Evolutionary conservation across 306 rosid genomes (phyloP).

Genomic region (Gastrolobium villosum): DNA sequence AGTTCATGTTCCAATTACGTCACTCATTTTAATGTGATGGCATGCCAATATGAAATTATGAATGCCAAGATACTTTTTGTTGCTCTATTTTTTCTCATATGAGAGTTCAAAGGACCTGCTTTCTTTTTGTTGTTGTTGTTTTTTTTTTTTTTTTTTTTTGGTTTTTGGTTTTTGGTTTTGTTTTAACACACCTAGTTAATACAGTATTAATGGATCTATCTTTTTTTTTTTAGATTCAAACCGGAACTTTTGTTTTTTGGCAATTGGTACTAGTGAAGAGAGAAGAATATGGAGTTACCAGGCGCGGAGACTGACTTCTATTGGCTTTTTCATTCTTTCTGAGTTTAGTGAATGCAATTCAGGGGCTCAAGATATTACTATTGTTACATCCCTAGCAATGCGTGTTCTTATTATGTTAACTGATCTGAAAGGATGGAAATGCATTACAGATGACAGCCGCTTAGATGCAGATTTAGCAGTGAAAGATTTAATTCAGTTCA

Average conservation of each 20-base stretch:
- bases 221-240: slow-evolving; percentile 60
- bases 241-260: slow-evolving; percentile 80
- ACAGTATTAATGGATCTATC: slow-evolving; percentile 38
- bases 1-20: slow-evolving; percentile 39
- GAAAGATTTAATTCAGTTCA: slow-evolving; percentile 71
- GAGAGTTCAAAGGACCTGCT: slow-evolving; percentile 21
- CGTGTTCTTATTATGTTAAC: slow-evolving; percentile 84
- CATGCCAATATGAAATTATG: slow-evolving; percentile 31
- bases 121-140: not conserved
- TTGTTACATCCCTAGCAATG: slow-evolving; percentile 77
- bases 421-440: slow-evolving; percentile 85
- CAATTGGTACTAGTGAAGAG: slow-evolving; percentile 75
- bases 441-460: slow-evolving; percentile 54
- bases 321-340: slow-evolving; percentile 73
- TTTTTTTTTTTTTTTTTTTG: slow-evolving; percentile 12
- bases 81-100: slow-evolving; percentile 36
- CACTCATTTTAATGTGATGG: slow-evolving; percentile 28
- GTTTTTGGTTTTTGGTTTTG: slow-evolving; percentile 24
- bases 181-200: slow-evolving; percentile 31
- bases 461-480: slow-evolving; percentile 69
- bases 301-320: slow-evolving; percentile 68
- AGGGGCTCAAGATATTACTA: slow-evolving; percentile 60
- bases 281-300: slow-evolving; percentile 87
- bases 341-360: slow-evolving; percentile 63
- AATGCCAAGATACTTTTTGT: slow-evolving; percentile 30